These are phyloP conservation scores for Alternaria sp. DNA, from an alignment of 2,329 filamentous ascomycete genomes.

Conservation along the genomic window DNA sequence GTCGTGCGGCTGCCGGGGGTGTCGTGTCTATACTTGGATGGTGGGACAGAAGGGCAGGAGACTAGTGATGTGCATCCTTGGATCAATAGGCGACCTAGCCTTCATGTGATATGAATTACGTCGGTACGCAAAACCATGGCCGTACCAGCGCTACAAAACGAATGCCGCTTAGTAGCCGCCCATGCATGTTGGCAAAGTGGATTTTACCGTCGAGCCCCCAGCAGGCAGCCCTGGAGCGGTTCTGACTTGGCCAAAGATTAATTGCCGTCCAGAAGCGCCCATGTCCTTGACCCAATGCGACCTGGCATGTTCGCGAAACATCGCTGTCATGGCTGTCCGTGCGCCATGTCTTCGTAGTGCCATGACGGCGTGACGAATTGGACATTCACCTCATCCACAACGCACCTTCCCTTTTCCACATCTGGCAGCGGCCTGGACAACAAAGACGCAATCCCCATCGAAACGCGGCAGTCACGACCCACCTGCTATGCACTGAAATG, in stretches of 20 bases:
- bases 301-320: conserved; percentile 6
- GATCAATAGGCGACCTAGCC: conserved; percentile 4
- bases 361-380: too few relatives aligned
- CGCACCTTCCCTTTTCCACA: neutral
- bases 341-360: neutral
- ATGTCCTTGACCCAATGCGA: neutral
- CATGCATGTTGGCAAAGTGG: neutral
- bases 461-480: neutral
- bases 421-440: neutral
- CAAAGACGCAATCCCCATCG: neutral
- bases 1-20: conserved; percentile 3
- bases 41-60: conserved; percentile 6
- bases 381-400: neutral
- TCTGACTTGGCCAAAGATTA: neutral
- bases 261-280: conserved; percentile 3
- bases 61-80: conserved; percentile 3
- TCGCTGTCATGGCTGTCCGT: conserved; percentile 4
- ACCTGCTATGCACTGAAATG: neutral
- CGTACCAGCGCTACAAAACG: neutral
- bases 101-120: conserved; percentile 5
- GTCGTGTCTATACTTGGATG: conserved; percentile 15
- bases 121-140: conserved; percentile 8
- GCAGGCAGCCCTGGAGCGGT: conserved; percentile 8
- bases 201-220: neutral
- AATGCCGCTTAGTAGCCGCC: neutral